A percentile compares a stretch with the other conserved stretches of the same genome.
Conservation (phyloP, 1,284 basidiomycete genomes). For the Inonotus obliquus region DNA sequence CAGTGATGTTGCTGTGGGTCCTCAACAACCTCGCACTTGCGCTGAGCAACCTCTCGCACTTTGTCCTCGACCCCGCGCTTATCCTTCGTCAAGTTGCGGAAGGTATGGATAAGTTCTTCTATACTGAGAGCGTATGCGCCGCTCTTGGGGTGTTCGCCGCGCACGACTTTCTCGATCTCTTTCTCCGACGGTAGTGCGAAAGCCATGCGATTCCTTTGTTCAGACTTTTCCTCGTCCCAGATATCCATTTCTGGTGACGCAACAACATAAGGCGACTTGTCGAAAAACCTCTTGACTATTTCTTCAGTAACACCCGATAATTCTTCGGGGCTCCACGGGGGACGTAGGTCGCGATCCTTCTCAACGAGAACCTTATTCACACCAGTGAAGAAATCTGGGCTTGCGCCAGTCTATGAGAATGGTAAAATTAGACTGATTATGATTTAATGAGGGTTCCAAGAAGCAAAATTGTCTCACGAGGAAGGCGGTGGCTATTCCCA, state of each 20-base stretch:
- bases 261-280: slow-evolving; percentile 43
- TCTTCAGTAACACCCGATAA: slow-evolving; percentile 52
- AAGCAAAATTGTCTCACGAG: slow-evolving; percentile 51
- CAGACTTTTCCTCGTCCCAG: slow-evolving; percentile 29
- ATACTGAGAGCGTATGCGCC: slow-evolving; percentile 54
- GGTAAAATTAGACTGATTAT: background rate
- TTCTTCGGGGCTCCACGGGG: slow-evolving; percentile 63
- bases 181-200: slow-evolving; percentile 66
- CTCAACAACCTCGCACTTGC: slow-evolving; percentile 54
- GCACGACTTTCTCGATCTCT: slow-evolving; percentile 59
- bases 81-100: slow-evolving; percentile 40
- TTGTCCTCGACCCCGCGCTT: slow-evolving; percentile 75
- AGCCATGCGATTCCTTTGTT: slow-evolving; percentile 39
- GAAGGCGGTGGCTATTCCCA: slow-evolving; percentile 74
- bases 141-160: slow-evolving; percentile 50
- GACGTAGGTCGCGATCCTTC: slow-evolving; percentile 49
- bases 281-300: slow-evolving; percentile 59
- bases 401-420: slow-evolving; percentile 56
- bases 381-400: slow-evolving; percentile 79
- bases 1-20: slow-evolving; percentile 50
- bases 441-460: slow-evolving; percentile 1
- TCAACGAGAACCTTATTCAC: slow-evolving; percentile 71
- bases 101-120: slow-evolving; percentile 56
- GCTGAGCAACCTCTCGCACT: slow-evolving; percentile 62
- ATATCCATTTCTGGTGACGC: slow-evolving; percentile 46